These are phyloP conservation scores for Geranium rotundifolium DNA, from an alignment of 345 rosid species.

Conservation along the genomic window DNA sequence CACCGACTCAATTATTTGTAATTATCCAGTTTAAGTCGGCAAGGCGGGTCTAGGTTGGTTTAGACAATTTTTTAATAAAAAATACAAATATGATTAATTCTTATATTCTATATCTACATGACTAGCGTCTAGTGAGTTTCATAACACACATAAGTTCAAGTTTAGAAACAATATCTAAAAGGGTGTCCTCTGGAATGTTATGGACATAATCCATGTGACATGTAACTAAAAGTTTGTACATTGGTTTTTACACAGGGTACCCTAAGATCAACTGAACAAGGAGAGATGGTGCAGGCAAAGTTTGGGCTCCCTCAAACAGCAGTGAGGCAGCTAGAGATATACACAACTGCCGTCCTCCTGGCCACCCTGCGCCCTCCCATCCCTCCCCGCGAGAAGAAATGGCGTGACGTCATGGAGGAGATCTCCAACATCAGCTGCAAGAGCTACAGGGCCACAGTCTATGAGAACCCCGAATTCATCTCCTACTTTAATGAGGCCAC, in stretches of 20 bases:
- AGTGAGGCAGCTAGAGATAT: conserved; percentile 85
- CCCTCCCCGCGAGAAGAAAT: conserved; percentile 85
- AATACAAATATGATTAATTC: too few relatives aligned
- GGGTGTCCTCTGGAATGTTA: too few relatives aligned
- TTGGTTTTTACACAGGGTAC: conserved; percentile 44
- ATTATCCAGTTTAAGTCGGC: too few relatives aligned
- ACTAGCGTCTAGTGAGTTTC: too few relatives aligned
- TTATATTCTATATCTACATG: too few relatives aligned
- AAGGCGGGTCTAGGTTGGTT: too few relatives aligned
- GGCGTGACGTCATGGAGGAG: conserved; percentile 93
- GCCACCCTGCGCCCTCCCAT: conserved; percentile 79
- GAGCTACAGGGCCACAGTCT: conserved; percentile 62
- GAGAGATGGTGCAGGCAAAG: conserved; percentile 99
- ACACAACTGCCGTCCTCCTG: conserved; percentile 90
- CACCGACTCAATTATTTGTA: too few relatives aligned
- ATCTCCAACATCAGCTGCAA: conserved; percentile 75
- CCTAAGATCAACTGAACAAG: conserved; percentile 93
- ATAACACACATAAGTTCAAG: too few relatives aligned
- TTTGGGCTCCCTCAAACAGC: conserved; percentile 91
- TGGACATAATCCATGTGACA: too few relatives aligned
- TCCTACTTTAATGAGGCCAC: conserved; percentile 92
- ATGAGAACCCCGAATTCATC: conserved; percentile 87
- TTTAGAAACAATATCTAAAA: too few relatives aligned
- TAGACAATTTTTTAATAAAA: too few relatives aligned
- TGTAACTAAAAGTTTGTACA: too few relatives aligned